Percentiles rank a stretch among this genome's conserved stretches.
These are phyloP conservation scores for Fomitopsis betulina DNA, from an alignment of 1,284 basidiomycete genomes.

Conservation along the genomic window DNA sequence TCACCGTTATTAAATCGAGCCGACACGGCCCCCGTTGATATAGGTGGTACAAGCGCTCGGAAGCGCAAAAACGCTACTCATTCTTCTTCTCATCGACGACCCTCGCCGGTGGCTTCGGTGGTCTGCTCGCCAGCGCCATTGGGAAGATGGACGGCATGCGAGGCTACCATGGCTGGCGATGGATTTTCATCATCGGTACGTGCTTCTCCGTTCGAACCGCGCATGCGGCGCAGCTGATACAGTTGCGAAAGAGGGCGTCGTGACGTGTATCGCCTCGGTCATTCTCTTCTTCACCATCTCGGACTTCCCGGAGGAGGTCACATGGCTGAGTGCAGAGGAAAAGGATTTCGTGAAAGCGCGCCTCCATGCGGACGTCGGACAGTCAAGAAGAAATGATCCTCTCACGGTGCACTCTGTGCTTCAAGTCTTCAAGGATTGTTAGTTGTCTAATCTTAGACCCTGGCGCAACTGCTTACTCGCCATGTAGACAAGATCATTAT, in stretches of 20 bases:
- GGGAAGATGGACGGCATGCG: constrained; percentile 31
- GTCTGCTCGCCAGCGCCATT: constrained; percentile 31
- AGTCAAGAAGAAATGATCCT: constrained; percentile 20
- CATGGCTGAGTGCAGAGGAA: constrained; percentile 25
- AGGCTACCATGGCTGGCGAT: constrained; percentile 30
- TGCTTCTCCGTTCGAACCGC: constrained; percentile 14
- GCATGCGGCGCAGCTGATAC: neutral
- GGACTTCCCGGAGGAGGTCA: constrained; percentile 28
- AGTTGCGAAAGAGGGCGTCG: constrained; percentile 25
- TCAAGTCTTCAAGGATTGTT: constrained; percentile 24
- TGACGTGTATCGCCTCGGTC: constrained; percentile 28
- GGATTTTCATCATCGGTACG: constrained; percentile 41
- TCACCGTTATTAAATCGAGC: neutral
- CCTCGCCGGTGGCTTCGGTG: constrained; percentile 30
- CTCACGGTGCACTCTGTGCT: constrained; percentile 18
- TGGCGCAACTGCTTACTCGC: neutral
- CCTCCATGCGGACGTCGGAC: constrained; percentile 26
- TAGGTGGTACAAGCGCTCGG: constrained; percentile 34
- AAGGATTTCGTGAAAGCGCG: constrained; percentile 27
- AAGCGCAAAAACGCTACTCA: constrained; percentile 33
- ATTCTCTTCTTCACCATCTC: constrained; percentile 26
- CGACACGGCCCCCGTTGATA: neutral
- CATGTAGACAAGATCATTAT: constrained; percentile 25
- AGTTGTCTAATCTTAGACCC: neutral
- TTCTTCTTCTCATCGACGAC: constrained; percentile 33